Percentiles rank a stretch among this genome's conserved stretches.
Conservation (phyloP, 176 grass and related monocot species). For the Elaeis guineensis region DNA sequence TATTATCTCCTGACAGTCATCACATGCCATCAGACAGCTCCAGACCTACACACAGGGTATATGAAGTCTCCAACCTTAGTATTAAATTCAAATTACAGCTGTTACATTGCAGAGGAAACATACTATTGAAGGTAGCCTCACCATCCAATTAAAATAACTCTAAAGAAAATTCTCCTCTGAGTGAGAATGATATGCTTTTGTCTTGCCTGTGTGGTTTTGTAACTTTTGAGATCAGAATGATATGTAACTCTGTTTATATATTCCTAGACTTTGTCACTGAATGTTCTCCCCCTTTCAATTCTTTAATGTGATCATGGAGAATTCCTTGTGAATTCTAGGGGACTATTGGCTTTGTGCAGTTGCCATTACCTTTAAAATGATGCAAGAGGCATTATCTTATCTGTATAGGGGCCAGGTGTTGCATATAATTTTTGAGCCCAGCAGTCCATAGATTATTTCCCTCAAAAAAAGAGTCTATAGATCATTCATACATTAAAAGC, state of each 20-base stretch:
- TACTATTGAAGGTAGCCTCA: no score
- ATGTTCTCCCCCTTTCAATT: no score
- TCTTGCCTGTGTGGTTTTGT: neutral
- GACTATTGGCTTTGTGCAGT: neutral
- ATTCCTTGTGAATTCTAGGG: neutral
- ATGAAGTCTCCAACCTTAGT: neutral
- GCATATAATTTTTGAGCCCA: no score
- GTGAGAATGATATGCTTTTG: neutral
- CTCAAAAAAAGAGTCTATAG: no score
- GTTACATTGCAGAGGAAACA: neutral
- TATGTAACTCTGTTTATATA: neutral
- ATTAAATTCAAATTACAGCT: neutral
- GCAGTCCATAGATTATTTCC: no score
- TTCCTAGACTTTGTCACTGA: neutral
- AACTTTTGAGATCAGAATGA: neutral
- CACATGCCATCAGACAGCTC: conserved; percentile 23
- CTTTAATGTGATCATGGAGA: no score
- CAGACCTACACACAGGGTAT: neutral
- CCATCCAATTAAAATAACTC: neutral
- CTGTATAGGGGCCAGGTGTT: no score
- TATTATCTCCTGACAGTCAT: conserved; percentile 24
- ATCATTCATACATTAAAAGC: no score
- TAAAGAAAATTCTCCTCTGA: neutral
- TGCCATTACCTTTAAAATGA: no score
- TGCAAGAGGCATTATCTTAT: no score